Base-by-base conservation (phyloP, 495 filamentous ascomycete species). In the Penicillium maclennaniae region DNA sequence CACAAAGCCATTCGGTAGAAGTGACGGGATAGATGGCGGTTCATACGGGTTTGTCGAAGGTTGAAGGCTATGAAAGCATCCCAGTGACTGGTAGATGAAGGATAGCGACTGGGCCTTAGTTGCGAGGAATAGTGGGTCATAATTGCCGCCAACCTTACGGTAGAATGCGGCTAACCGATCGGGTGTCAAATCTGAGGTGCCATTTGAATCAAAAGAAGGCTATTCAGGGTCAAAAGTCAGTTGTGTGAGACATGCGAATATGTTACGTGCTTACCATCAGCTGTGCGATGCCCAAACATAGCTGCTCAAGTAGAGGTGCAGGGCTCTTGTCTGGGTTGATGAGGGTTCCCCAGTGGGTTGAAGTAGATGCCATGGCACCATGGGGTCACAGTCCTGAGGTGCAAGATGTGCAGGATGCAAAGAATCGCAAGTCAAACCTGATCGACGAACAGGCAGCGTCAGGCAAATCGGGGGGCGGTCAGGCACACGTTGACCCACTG, bases 41-140 rank as follows among this genome's bases (percentile, higher is more conserved):
- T 80, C 77, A 62, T 86, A 96, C 42, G 87, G 83, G 57, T 92
- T 82, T 12, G 76, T 70, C 17, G 83, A 81, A 0, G 87, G 86
- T 48, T 86, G 85, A 12, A 92, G 79, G 27, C 81, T 82, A 64
- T 93, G 88, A 54, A 90, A 87, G 69, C 93, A 97, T 44, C 92
- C 95, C 27, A 96, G 75, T 3, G 87, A 89, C 61, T 89, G 88
- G 72, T 95, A 98, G 48, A 97, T 95, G 63, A 87, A 92, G 21
- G 91, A 92, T 23, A 98, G 81, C 34, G 85, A 83, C 19, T 82
- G 69, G 20, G 81, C 66, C 28, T 87, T 84, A n/a, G 87, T 90
- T 8, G 86, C 79, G 43, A 93, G 76, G 64, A 98, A 97, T 38
- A 98, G 76, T 9, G 79, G 73, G 65, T 98, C 92, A 67, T 91